Base-by-base conservation (phyloP, 148 eudicot species). In the Rhododendron molle region DNA sequence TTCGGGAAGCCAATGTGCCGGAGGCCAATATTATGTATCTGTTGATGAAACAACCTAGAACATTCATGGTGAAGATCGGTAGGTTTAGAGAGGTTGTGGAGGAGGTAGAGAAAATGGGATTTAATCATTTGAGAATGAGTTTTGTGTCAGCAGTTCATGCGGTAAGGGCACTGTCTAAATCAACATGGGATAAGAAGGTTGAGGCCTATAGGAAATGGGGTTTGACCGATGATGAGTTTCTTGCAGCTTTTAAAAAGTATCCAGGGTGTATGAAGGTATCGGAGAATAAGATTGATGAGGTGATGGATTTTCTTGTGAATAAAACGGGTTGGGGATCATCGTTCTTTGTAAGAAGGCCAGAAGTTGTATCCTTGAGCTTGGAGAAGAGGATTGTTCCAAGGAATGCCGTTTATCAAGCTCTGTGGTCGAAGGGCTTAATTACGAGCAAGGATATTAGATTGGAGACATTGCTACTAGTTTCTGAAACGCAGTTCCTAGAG, bases 141-240 rank as follows among this genome's bases (percentile, higher is more conserved):
- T 86, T 86, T 78, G 40, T 81, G 30, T 1, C 1, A 40, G 85
- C 88, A 9, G 46, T 86, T 62, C 78, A 78, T 20, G 88, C 7
- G 15, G 0, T 78, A 32, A 62, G 28, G 76, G 18, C 78, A 34
- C 62, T 83, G 78, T 47, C 54, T 16, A 86, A 78, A 67, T 60
- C 47, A 36, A 65, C 71, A 21, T 85, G 86, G 85, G 21, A 77
- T 36, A 85, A 72, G 20, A 89, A 82, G 77, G 28, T 84, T 32
- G 81, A 87, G 67, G 69, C 74, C 16, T 89, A 69, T 80, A 85
- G 54, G 77, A 87, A 78, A 49, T 87, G 89, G 72, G 91, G 89
- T 36, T 87, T 73, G 89, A n/a, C 30, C 79, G 84, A 89, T 16
- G 78, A 83, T 44, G 91, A 87, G 5, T 44, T 82, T 12, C 34